A percentile compares a stretch with the other conserved stretches of the same genome.
These are phyloP conservation scores for Pseudopyrenochaeta lycopersici DNA, from an alignment of 2,329 filamentous ascomycete species.

Conservation along the genomic window DNA sequence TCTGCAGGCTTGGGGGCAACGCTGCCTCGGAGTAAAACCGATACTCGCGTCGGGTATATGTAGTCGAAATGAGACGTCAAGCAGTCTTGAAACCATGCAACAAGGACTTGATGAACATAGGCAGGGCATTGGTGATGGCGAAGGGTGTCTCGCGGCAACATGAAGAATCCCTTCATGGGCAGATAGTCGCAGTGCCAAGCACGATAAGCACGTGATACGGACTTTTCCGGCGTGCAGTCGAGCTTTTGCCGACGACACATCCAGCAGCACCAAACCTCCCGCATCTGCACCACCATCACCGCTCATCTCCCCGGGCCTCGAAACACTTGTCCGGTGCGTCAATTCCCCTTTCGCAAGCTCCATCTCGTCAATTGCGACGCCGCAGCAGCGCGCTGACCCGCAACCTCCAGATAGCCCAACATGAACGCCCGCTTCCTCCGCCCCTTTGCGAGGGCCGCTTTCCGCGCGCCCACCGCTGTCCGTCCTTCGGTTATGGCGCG, in stretches of 20 bases:
- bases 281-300: constrained; percentile 44
- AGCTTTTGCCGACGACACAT: constrained; percentile 42
- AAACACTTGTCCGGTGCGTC: constrained; percentile 41
- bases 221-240: constrained; percentile 30
- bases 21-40: constrained; percentile 11
- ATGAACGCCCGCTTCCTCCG: constrained; percentile 55
- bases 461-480: constrained; percentile 48
- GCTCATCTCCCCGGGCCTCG: constrained; percentile 44
- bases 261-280: constrained; percentile 33
- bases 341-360: constrained; percentile 26
- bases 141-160: neutral
- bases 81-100: neutral
- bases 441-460: constrained; percentile 50
- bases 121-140: neutral
- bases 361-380: constrained; percentile 35
- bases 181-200: constrained; percentile 21
- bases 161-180: too few species aligned
- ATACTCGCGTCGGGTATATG: neutral
- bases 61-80: constrained; percentile 3
- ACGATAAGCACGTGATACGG: constrained; percentile 28
- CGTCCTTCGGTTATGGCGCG: constrained; percentile 48
- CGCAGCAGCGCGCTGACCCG: constrained; percentile 40
- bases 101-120: neutral
- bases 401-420: constrained; percentile 42
- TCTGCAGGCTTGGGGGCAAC: constrained; percentile 12